Evolutionary conservation across 139 green algal genomes (phyloP), one percentile per base, ranked within the genome.

Genomic region (Marvania coccoides): DNA sequence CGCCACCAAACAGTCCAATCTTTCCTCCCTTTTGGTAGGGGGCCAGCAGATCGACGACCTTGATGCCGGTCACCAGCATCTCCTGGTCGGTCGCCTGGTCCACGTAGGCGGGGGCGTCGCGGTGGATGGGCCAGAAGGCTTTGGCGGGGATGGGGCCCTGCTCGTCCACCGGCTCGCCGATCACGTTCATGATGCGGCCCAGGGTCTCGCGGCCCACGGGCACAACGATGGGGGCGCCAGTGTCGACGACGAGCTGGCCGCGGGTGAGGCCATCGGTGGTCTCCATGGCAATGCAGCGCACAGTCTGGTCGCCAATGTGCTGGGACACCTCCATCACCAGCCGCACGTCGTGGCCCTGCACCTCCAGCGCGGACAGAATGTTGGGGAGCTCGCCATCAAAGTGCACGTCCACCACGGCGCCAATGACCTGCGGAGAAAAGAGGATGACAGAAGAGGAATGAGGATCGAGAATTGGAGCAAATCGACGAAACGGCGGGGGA

Each of bases 121-220:
- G 86, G 70, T 99, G 95, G 69, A 99, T 99, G 63, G 87, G 86
- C 75, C 91, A 88, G 6, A 67, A 62, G 48, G 90, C 81, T 47
- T 88, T 83, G 61, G 73, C 67, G 30, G 92, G 70, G 36, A 99
- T 87, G 48, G 95, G 95, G 35, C 95, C 95, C 37, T 79, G 82
- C 82, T 99, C 95, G 60, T 99, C 95, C 47, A 99, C 94, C 15
- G 95, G 90, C 81, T 99, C 95, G 40, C 95, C 95, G 74, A 99
- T 98, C 33, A 99, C 95, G 72, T 99, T 99, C 67, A 99, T 96
- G 82, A 99, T 99, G 61, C 95, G 86, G 6, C 95, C 95, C 59
- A 99, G 79, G 7, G 95, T 99, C 56, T 94, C 87, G 31, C 91
- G 84, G 15, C 93, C 94, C 8, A 98, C 93, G 7, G 93, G 94